These are phyloP conservation scores for Diutina scorzettiae DNA, from an alignment of 1,139 yeast species.

Conservation along the genomic window DNA sequence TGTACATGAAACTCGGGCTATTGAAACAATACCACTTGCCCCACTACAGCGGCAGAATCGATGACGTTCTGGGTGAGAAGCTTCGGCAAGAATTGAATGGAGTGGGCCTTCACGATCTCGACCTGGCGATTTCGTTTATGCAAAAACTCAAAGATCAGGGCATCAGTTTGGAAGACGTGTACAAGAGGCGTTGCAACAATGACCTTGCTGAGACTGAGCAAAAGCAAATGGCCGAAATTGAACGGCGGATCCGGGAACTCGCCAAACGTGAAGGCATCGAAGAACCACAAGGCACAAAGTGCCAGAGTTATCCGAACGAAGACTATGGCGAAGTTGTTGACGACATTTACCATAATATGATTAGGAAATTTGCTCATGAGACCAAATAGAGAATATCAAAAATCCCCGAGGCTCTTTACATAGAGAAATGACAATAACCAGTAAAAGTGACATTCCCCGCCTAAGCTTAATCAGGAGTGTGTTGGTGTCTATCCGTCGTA, in stretches of 20 bases:
- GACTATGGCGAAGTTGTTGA: slow-evolving; percentile 19
- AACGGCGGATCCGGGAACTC: neutral
- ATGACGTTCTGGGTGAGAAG: slow-evolving; percentile 37
- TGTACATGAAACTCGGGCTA: slow-evolving; percentile 23
- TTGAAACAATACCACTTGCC: slow-evolving; percentile 8
- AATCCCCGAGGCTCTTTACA: no score
- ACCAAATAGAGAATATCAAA: neutral
- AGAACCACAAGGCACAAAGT: neutral
- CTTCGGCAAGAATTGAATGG: slow-evolving; percentile 37
- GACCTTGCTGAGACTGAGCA: neutral
- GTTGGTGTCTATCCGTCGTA: no score
- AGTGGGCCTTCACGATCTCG: slow-evolving; percentile 38
- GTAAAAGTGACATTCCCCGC: no score
- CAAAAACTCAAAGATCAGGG: slow-evolving; percentile 40
- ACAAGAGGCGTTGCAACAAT: slow-evolving; percentile 13
- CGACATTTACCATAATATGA: slow-evolving; percentile 40
- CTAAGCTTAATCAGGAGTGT: no score
- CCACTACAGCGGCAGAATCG: slow-evolving; percentile 10
- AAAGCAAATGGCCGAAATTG: neutral
- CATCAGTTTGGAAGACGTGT: slow-evolving; percentile 38
- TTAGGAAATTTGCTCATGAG: slow-evolving; percentile 20
- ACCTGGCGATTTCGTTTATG: slow-evolving; percentile 38
- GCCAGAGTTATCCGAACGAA: slow-evolving; percentile 6
- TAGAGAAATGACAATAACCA: no score
- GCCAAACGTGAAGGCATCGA: slow-evolving; percentile 7